phyloP scores from a whole-genome alignment of 2,329 filamentous ascomycete species.

The Harringtonia lauricola region DNA sequence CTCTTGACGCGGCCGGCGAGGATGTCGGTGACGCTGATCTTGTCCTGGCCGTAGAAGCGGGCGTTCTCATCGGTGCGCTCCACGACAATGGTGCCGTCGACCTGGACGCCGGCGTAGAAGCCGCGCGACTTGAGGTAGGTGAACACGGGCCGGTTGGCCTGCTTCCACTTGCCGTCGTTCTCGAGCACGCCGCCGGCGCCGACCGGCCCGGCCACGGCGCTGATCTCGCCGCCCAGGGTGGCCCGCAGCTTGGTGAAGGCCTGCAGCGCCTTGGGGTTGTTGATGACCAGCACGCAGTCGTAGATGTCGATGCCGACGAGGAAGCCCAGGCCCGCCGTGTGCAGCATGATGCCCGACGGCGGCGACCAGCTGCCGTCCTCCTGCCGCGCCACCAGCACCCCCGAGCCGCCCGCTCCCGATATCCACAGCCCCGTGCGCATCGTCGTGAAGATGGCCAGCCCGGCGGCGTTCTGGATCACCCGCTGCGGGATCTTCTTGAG shows the following conservation, averaged over 20 bases:
- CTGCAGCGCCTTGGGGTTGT: conserved; percentile 61
- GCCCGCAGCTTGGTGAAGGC: conserved; percentile 67
- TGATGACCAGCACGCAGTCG: conserved; percentile 81
- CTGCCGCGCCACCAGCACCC: conserved; percentile 45
- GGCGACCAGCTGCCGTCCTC: conserved; percentile 58
- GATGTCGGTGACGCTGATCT: conserved; percentile 34
- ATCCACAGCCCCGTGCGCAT: conserved; percentile 47
- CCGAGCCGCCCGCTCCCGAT: conserved; percentile 48
- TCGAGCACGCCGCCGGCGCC: conserved; percentile 66
- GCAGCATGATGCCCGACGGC: conserved; percentile 66
- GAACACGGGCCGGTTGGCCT: conserved; percentile 31
- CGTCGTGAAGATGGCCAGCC: conserved; percentile 60
- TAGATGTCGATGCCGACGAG: conserved; percentile 78
- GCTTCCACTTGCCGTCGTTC: conserved; percentile 12
- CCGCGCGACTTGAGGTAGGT: conserved; percentile 80
- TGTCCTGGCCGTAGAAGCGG: conserved; percentile 60
- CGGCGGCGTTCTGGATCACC: conserved; percentile 55
- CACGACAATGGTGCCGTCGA: conserved; percentile 79
- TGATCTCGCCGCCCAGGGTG: conserved; percentile 68
- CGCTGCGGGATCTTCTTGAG: conserved; percentile 43
- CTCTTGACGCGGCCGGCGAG: conserved; percentile 29
- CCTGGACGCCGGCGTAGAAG: conserved; percentile 74
- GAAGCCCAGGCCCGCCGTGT: conserved; percentile 70
- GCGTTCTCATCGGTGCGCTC: conserved; percentile 81
- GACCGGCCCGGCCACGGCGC: conserved; percentile 57